Conservation (phyloP, 768 basidiomycete species). For the Austroboletus eburneus region DNA sequence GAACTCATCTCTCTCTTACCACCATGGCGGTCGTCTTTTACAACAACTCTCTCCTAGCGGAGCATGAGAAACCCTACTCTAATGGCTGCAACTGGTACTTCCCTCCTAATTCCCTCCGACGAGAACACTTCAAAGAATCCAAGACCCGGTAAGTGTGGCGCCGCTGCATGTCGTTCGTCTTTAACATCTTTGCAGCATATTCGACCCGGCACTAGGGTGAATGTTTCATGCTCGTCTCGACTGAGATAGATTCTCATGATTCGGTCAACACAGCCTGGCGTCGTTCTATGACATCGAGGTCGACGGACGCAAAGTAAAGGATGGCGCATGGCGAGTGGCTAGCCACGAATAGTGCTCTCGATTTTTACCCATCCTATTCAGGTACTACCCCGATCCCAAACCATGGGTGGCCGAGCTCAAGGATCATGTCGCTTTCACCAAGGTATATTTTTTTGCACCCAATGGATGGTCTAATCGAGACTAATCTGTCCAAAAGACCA, state of each 20-base stretch:
- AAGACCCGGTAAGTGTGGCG: slow-evolving; percentile 41
- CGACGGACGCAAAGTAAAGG: slow-evolving; percentile 43
- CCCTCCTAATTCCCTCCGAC: slow-evolving; percentile 51
- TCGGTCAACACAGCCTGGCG: slow-evolving; percentile 42
- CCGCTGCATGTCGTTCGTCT: neutral
- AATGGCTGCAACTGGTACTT: slow-evolving; percentile 76
- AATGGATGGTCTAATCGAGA: neutral
- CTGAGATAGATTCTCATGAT: neutral
- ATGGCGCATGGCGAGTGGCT: slow-evolving; percentile 60
- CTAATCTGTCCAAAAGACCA: slow-evolving; percentile 11
- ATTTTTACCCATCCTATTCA: slow-evolving; percentile 20
- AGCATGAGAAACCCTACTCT: slow-evolving; percentile 48
- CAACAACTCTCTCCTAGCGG: slow-evolving; percentile 52
- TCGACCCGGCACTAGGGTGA: too few relatives aligned
- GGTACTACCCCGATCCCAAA: slow-evolving; percentile 63
- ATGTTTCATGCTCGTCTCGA: neutral
- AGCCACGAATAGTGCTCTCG: neutral
- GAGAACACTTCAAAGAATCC: slow-evolving; percentile 45
- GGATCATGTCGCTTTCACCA: slow-evolving; percentile 74
- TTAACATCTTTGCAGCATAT: neutral
- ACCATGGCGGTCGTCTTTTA: slow-evolving; percentile 42
- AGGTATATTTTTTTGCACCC: slow-evolving; percentile 38
- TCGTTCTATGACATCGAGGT: slow-evolving; percentile 60
- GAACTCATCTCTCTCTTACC: neutral
- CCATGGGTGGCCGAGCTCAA: slow-evolving; percentile 59